Percentiles rank a stretch among this genome's conserved stretches.
phyloP scores from a whole-genome alignment of 805 yeast species.

The Maudiozyma pseudohumilis region DNA sequence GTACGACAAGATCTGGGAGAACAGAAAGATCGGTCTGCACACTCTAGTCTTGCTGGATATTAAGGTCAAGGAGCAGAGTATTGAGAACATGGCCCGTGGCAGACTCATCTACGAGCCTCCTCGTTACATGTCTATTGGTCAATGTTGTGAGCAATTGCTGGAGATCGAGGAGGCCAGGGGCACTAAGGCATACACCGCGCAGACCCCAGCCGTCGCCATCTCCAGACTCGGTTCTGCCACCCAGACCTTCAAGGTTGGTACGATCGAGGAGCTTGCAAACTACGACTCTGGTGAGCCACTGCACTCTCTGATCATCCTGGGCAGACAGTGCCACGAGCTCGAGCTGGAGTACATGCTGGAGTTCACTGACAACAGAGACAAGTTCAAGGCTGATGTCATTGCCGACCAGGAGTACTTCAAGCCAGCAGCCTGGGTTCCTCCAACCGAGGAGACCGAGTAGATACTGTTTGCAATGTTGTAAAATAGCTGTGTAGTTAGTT shows the following conservation, averaged over 20 bases:
- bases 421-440: conserved; percentile 59
- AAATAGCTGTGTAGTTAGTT: too few relatives aligned
- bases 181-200: conserved; percentile 70
- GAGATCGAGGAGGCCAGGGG: conserved; percentile 76
- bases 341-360: conserved; percentile 78
- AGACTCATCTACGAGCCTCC: conserved; percentile 92
- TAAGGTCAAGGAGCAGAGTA: conserved; percentile 92
- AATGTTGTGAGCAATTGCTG: conserved; percentile 78
- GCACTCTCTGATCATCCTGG: conserved; percentile 83
- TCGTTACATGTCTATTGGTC: conserved; percentile 84
- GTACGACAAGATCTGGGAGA: conserved; percentile 81
- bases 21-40: conserved; percentile 82
- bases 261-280: conserved; percentile 62
- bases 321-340: conserved; percentile 88
- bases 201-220: conserved; percentile 89
- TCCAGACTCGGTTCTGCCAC: conserved; percentile 83
- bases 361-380: conserved; percentile 53
- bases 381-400: conserved; percentile 36
- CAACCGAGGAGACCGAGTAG: conserved; percentile 32
- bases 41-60: conserved; percentile 83
- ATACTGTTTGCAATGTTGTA: too few relatives aligned
- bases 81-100: conserved; percentile 90
- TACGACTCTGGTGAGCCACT: conserved; percentile 92
- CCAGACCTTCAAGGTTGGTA: conserved; percentile 77
- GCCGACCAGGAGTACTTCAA: conserved; percentile 61